These are phyloP conservation scores for Globisporangium nodosum DNA, from an alignment of 352 stramenopile genomes.

Conservation along the genomic window DNA sequence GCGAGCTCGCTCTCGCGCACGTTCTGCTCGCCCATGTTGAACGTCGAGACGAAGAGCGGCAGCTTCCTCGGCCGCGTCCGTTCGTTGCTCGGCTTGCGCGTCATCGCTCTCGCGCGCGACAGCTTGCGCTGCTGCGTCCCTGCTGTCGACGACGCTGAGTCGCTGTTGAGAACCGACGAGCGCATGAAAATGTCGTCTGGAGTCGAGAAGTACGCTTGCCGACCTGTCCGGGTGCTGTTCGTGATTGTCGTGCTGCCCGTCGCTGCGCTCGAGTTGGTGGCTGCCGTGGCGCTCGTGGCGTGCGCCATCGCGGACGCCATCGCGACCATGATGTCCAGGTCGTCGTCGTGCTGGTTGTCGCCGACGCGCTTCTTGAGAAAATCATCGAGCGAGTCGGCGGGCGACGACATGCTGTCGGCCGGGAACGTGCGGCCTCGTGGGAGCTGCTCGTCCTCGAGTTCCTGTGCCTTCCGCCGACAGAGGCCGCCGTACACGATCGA, in stretches of 20 bases:
- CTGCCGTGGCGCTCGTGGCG: neutral
- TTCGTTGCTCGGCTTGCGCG: conserved; percentile 4
- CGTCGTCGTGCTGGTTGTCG: conserved; percentile 10
- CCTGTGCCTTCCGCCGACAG: conserved; percentile 23
- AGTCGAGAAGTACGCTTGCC: conserved; percentile 3
- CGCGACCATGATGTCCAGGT: conserved; percentile 13
- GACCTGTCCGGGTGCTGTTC: conserved; percentile 2
- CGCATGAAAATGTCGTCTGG: conserved; percentile 13
- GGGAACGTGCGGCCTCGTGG: conserved; percentile 22
- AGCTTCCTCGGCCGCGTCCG: conserved; percentile 32
- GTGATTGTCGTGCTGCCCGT: neutral
- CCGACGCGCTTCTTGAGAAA: conserved; percentile 26
- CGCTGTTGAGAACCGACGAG: conserved; percentile 9
- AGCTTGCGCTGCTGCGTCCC: conserved; percentile 2
- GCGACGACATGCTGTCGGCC: conserved; percentile 39
- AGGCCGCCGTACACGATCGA: conserved; percentile 68
- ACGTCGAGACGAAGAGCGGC: conserved; percentile 73
- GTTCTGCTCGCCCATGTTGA: conserved; percentile 85
- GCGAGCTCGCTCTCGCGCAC: conserved; percentile 47
- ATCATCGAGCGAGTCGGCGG: conserved; percentile 28
- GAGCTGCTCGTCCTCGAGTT: conserved; percentile 7
- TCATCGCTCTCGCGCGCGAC: neutral
- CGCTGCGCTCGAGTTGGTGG: neutral
- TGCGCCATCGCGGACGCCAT: conserved; percentile 6
- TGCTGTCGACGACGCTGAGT: neutral